Evolutionary conservation across 2,329 filamentous ascomycete genomes (phyloP).

Genomic region (Beauveria australis): DNA sequence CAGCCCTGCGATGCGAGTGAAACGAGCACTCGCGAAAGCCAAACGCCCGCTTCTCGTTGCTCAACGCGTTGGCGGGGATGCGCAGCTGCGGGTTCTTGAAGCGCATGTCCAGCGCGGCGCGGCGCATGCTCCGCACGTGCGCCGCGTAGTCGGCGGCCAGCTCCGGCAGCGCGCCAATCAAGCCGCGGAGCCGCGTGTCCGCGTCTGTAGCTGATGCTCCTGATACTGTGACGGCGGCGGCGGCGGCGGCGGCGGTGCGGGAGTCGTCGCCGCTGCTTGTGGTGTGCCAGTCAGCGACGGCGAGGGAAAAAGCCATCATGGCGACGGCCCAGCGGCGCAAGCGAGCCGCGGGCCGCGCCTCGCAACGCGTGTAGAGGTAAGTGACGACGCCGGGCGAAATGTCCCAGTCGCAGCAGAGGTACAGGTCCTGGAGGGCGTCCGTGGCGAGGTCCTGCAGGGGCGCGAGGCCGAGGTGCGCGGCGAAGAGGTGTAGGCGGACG

Average conservation of each 20-base stretch:
- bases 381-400: constrained; percentile 42
- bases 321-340: constrained; percentile 52
- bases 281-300: constrained; percentile 19
- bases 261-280: constrained; percentile 11
- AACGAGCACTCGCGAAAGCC: constrained; percentile 56
- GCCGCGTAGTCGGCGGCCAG: constrained; percentile 42
- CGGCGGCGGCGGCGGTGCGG: constrained; percentile 11
- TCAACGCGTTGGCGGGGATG: constrained; percentile 46
- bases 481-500: constrained; percentile 50
- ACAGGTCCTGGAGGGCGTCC: constrained; percentile 51
- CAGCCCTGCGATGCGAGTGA: constrained; percentile 46
- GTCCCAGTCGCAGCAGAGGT: constrained; percentile 51
- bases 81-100: constrained; percentile 55
- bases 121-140: constrained; percentile 44
- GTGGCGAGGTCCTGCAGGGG: constrained; percentile 48
- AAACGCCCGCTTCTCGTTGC: constrained; percentile 49
- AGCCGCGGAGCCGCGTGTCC: constrained; percentile 28
- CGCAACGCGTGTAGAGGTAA: constrained; percentile 47
- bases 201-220: neutral
- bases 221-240: constrained; percentile 16
- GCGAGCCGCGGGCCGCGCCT: constrained; percentile 39
- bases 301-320: constrained; percentile 50
- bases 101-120: constrained; percentile 41
- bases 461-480: constrained; percentile 39
- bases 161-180: constrained; percentile 37